Evolutionary conservation across 106 monocot genomes (phyloP).

Genomic region (Phalaenopsis aphrodite): DNA sequence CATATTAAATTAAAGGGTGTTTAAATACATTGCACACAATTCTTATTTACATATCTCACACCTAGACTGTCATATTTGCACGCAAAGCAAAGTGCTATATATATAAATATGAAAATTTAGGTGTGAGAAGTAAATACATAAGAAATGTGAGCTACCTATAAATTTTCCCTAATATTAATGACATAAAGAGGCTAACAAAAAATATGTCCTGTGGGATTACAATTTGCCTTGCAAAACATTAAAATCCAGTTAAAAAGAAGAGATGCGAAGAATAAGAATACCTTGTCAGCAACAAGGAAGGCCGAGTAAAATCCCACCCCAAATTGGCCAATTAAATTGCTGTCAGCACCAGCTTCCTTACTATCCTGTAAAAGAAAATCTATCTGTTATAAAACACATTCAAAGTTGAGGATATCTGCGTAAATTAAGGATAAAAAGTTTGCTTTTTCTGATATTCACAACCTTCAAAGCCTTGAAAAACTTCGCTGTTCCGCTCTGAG

Average conservation of each 20-base stretch:
- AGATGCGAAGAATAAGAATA: conserved; percentile 6
- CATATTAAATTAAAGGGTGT: too few species aligned
- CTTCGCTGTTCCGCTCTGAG: conserved; percentile 98
- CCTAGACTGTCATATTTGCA: too few species aligned
- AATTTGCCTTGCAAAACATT: neutral
- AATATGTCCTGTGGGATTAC: neutral
- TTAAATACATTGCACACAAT: too few species aligned
- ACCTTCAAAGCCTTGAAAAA: conserved; percentile 94
- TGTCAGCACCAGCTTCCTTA: conserved; percentile 78
- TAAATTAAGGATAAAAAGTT: neutral
- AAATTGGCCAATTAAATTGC: conserved; percentile 95
- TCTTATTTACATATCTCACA: too few species aligned
- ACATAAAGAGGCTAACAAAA: neutral
- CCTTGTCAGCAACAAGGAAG: conserved; percentile 92
- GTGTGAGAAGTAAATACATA: too few species aligned
- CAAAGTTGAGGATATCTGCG: neutral
- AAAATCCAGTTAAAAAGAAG: neutral
- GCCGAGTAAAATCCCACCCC: conserved; percentile 98
- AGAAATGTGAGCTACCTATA: too few species aligned
- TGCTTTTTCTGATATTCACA: neutral
- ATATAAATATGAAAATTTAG: too few species aligned
- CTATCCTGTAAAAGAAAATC: conserved; percentile 50
- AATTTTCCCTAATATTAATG: neutral
- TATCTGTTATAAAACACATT: neutral
- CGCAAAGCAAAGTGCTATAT: too few species aligned